These are phyloP conservation scores for Cordia subcordata DNA, from an alignment of 257 asterid genomes.

Conservation along the genomic window DNA sequence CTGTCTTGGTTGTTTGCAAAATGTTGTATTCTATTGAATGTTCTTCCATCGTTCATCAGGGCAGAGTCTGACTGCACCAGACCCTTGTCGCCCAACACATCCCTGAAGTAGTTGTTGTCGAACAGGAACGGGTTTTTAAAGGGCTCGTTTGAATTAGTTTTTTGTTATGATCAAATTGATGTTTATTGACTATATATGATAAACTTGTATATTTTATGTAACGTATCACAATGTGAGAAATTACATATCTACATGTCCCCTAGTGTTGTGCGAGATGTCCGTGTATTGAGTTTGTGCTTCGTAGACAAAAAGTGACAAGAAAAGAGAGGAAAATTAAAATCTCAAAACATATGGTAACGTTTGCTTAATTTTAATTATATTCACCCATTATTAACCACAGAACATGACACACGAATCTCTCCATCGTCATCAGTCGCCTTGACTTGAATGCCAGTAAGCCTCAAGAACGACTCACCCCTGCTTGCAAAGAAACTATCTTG, in stretches of 20 bases:
- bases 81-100: constrained; percentile 45
- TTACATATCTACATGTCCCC: no score
- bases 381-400: constrained; percentile 35
- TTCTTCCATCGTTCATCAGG: constrained; percentile 38
- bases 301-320: no score
- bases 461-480: constrained; percentile 51
- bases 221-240: no score
- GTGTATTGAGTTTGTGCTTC: no score
- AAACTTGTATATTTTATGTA: no score
- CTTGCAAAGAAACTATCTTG: constrained; percentile 48
- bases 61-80: constrained; percentile 74
- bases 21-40: constrained; percentile 34
- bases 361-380: no score
- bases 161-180: no score
- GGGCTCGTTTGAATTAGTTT: no score
- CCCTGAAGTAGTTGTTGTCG: constrained; percentile 57
- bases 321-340: no score
- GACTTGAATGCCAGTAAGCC: constrained; percentile 49
- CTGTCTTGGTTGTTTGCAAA: constrained; percentile 44
- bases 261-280: no score
- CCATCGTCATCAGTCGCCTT: constrained; percentile 43
- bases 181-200: no score
- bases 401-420: constrained; percentile 52
- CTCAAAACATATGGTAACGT: no score
- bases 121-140: constrained; percentile 47